Evolutionary conservation across 2,329 filamentous ascomycete genomes (phyloP).

Genomic region (Rugonectria rugulosa): DNA sequence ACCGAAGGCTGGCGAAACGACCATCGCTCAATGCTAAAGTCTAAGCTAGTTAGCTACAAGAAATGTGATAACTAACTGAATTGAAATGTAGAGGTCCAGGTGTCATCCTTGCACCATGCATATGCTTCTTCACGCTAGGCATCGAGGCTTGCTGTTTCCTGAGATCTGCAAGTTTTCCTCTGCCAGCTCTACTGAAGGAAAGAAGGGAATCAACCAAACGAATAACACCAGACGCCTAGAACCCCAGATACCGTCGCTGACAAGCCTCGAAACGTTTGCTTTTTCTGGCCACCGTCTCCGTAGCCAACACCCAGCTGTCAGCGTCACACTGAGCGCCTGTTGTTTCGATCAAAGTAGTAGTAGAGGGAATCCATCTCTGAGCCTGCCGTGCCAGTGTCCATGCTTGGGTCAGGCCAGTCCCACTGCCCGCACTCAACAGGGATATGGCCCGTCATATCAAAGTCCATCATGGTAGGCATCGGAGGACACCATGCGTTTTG

Average conservation of each 20-base stretch:
- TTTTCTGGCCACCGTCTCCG: not conserved
- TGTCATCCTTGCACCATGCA: too few species aligned
- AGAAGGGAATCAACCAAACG: too few species aligned
- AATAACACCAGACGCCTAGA: slow-evolving; percentile 5
- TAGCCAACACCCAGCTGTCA: not conserved
- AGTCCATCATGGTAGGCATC: slow-evolving; percentile 40
- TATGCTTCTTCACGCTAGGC: too few species aligned
- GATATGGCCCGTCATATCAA: slow-evolving; percentile 36
- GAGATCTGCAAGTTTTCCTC: too few species aligned
- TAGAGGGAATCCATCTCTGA: slow-evolving; percentile 32
- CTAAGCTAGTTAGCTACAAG: too few species aligned
- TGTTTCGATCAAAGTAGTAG: slow-evolving; percentile 22
- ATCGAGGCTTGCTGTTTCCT: too few species aligned
- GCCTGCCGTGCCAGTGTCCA: slow-evolving; percentile 27
- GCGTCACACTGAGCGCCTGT: slow-evolving; percentile 10
- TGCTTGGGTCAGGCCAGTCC: slow-evolving; percentile 38
- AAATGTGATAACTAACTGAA: too few species aligned
- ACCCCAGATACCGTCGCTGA: slow-evolving; percentile 3
- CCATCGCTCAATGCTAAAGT: too few species aligned
- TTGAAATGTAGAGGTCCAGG: too few species aligned
- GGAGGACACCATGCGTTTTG: slow-evolving; percentile 42
- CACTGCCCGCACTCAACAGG: slow-evolving; percentile 37
- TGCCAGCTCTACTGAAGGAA: too few species aligned
- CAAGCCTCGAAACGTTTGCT: not conserved
- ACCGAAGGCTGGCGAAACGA: too few species aligned